Evolutionary conservation across 1,139 yeast genomes (phyloP), one percentile per base, ranked within the genome.

Genomic region (Protomyces inundatus): DNA sequence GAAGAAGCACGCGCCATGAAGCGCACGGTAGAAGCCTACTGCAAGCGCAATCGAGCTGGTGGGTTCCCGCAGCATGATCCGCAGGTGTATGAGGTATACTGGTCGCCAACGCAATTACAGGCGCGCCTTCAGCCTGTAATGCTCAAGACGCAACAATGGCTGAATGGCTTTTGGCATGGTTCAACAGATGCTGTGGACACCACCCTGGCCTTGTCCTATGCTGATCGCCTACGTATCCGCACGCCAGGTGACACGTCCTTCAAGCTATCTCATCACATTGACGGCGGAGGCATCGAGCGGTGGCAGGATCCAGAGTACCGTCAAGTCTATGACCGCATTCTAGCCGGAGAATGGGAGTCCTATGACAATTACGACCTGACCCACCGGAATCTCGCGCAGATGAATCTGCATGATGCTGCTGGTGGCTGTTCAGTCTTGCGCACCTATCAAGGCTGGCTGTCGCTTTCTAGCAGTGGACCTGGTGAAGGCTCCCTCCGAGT

Each of bases 141-240:
- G 46, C 68, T 74, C 51, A 70, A 70, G 37, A 67, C 76, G 6
- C 74, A 78, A 69, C 69, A 71, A 5, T 70, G 74, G 10, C 70
- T 79, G 72, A 72, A 74, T 63, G 70, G 73, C 23, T 71, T 77
- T 63, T 80, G 80, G 74, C 71, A 75, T 61, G 75, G 75, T n/a
- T 4, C 74, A 7, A 70, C 72, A 40, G 76, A 67, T 69, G 78
- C 60, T 70, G 78, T 65, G 0, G 70, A 73, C 12, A 66, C 80
- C 34, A 67, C 79, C 46, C 61, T 61, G 39, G 69, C 77, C 16
- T 65, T 83, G 1, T 72, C 80, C 1, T 86, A 81, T 71, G 90
- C 90, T 0, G 79, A 82, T 37, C 80, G 88, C 0, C 72, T 87
- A 57, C 72, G 83, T 67, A 77, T 81, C 59, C 71, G 83, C 59